Conservation (phyloP, 2,329 filamentous ascomycete genomes). For the Chaetomiaceae sp. region DNA sequence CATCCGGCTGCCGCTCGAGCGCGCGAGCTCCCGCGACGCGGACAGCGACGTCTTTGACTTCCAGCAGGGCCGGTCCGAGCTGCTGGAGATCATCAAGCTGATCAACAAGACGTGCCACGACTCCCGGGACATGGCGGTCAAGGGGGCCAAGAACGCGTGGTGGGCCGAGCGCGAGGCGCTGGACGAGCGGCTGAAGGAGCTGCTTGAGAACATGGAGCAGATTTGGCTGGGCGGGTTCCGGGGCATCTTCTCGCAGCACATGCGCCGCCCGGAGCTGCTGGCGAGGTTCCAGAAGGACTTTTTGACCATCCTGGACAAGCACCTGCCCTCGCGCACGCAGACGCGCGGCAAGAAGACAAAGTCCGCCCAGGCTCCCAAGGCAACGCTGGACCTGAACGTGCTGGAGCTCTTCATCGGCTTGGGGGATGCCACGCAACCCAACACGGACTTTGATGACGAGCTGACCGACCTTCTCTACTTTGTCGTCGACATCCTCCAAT, state of each 20-base stretch:
- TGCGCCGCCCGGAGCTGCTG: slow-evolving; percentile 58
- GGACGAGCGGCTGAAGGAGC: slow-evolving; percentile 68
- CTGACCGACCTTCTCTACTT: slow-evolving; percentile 94
- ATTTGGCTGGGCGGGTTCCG: slow-evolving; percentile 95
- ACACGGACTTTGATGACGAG: slow-evolving; percentile 75
- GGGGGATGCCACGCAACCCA: slow-evolving; percentile 63
- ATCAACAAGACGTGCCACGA: slow-evolving; percentile 81
- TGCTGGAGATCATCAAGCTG: slow-evolving; percentile 73
- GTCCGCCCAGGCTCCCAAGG: slow-evolving; percentile 28
- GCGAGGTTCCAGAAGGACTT: slow-evolving; percentile 74
- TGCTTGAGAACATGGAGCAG: slow-evolving; percentile 81
- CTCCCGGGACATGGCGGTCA: slow-evolving; percentile 63
- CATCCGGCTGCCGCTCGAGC: slow-evolving; percentile 75
- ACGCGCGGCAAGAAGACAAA: slow-evolving; percentile 52
- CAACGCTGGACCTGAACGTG: slow-evolving; percentile 56
- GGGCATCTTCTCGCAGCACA: slow-evolving; percentile 80
- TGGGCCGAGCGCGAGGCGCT: slow-evolving; percentile 81
- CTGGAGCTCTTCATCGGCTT: slow-evolving; percentile 86
- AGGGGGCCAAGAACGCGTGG: slow-evolving; percentile 76
- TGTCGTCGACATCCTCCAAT: slow-evolving; percentile 91
- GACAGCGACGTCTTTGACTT: slow-evolving; percentile 80
- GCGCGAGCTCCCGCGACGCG: slow-evolving; percentile 74
- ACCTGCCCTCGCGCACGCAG: slow-evolving; percentile 76
- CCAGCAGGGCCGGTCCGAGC: slow-evolving; percentile 69
- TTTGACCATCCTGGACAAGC: slow-evolving; percentile 71